These are phyloP conservation scores for Filobasidium wieringae DNA, from an alignment of 768 basidiomycete genomes.

Conservation along the genomic window DNA sequence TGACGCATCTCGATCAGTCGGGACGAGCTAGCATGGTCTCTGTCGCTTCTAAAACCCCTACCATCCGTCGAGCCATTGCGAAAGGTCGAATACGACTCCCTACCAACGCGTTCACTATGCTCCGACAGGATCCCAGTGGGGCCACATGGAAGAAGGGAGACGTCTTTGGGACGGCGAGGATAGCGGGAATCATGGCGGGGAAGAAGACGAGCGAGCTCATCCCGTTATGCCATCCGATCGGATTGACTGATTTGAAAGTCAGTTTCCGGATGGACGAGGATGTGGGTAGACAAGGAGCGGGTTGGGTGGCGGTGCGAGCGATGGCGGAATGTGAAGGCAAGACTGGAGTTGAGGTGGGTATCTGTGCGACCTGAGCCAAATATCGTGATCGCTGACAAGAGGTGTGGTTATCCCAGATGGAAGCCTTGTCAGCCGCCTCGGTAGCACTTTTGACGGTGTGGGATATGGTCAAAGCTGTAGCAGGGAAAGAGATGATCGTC, in stretches of 20 bases:
- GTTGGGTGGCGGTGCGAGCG: conserved; percentile 52
- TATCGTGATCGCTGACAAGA: background rate
- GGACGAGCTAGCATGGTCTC: conserved; percentile 79
- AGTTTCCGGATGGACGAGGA: conserved; percentile 38
- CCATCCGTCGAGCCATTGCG: conserved; percentile 62
- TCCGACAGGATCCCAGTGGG: conserved; percentile 44
- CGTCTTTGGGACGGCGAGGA: conserved; percentile 44
- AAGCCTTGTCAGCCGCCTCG: conserved; percentile 74
- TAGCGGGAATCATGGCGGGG: conserved; percentile 77
- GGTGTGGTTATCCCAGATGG: conserved; percentile 51
- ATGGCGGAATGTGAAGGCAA: conserved; percentile 65
- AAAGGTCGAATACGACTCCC: conserved; percentile 61
- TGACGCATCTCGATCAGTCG: conserved; percentile 61
- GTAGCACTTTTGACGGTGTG: conserved; percentile 70
- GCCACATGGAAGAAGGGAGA: conserved; percentile 31
- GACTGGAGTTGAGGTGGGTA: conserved; percentile 54
- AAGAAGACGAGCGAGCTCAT: conserved; percentile 75
- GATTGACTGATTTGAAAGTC: conserved; percentile 59
- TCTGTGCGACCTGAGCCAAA: background rate
- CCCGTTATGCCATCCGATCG: conserved; percentile 76
- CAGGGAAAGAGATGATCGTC: conserved; percentile 77
- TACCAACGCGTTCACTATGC: conserved; percentile 52
- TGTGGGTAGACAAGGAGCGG: conserved; percentile 31
- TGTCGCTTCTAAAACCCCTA: conserved; percentile 52
- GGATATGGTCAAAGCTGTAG: conserved; percentile 88